phyloP scores from a whole-genome alignment of 345 rosid species.

The Trapa incisa region DNA sequence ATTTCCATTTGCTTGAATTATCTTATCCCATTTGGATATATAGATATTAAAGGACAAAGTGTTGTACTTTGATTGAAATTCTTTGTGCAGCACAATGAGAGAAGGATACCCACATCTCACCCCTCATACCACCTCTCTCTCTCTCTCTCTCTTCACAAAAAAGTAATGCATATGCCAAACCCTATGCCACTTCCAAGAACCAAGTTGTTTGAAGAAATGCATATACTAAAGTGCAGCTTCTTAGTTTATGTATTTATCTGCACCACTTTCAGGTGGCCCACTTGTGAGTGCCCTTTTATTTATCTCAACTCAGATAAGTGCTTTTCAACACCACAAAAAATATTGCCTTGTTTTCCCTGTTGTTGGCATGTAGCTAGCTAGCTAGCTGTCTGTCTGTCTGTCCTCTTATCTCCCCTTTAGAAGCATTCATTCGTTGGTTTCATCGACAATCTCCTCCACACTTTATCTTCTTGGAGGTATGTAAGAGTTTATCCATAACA shows the following conservation, averaged over 20 bases:
- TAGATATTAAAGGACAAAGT: no score
- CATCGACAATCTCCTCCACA: background rate
- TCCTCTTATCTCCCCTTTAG: background rate
- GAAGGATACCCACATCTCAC: no score
- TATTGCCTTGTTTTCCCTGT: background rate
- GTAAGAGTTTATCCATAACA: background rate
- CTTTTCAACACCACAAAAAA: background rate
- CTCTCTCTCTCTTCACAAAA: no score
- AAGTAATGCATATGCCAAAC: no score
- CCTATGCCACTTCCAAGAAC: no score
- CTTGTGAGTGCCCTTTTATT: background rate
- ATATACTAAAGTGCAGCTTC: background rate
- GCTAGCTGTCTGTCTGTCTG: no score
- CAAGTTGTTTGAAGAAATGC: background rate
- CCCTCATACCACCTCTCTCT: no score
- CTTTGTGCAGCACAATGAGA: no score
- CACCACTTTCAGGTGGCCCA: background rate
- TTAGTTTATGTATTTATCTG: background rate
- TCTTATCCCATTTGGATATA: no score
- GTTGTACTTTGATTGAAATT: no score
- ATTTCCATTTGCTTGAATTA: no score
- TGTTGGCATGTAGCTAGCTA: background rate
- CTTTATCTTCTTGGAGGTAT: background rate
- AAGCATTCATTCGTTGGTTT: background rate
- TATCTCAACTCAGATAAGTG: background rate